These are phyloP conservation scores for Oenanthe sinensis DNA, from an alignment of 129 eudicot species.

Conservation along the genomic window DNA sequence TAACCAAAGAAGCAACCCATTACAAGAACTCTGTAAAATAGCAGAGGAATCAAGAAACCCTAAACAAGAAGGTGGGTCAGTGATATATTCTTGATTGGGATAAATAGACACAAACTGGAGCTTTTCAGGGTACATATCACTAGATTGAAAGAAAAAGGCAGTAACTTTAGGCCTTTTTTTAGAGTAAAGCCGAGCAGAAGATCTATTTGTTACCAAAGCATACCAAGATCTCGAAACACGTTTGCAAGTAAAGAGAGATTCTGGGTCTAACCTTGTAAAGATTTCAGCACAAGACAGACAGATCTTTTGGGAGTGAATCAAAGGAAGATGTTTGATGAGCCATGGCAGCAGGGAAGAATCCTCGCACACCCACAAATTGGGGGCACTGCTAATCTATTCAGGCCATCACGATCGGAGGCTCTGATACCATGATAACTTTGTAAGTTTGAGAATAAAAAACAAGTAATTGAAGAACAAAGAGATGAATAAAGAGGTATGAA, in stretches of 20 bases:
- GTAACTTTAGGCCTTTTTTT: constrained; percentile 8
- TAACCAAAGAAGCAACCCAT: constrained; percentile 17
- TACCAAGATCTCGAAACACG: constrained; percentile 1
- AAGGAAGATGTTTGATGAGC: not conserved
- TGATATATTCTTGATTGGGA: constrained; percentile 7
- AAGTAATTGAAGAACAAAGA: too few species aligned
- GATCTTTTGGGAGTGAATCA: not conserved
- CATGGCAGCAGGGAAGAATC: not conserved
- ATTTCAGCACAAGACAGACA: not conserved
- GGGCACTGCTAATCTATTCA: too few species aligned
- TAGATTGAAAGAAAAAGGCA: constrained; percentile 13
- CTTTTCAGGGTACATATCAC: constrained; percentile 16
- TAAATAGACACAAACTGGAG: constrained; percentile 7
- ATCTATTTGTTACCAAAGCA: not conserved
- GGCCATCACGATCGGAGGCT: too few species aligned
- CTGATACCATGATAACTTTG: too few species aligned
- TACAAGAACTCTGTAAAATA: constrained; percentile 3
- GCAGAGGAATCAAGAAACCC: constrained; percentile 20
- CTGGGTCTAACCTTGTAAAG: constrained; percentile 10
- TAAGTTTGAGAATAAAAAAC: too few species aligned
- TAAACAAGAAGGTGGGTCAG: constrained; percentile 16
- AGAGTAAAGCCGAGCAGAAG: constrained; percentile 11
- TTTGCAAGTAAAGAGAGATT: not conserved
- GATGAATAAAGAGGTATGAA: too few species aligned
- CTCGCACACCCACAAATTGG: too few species aligned